Base-by-base conservation (phyloP, 257 asterid species). In the Gentiana straminea region DNA sequence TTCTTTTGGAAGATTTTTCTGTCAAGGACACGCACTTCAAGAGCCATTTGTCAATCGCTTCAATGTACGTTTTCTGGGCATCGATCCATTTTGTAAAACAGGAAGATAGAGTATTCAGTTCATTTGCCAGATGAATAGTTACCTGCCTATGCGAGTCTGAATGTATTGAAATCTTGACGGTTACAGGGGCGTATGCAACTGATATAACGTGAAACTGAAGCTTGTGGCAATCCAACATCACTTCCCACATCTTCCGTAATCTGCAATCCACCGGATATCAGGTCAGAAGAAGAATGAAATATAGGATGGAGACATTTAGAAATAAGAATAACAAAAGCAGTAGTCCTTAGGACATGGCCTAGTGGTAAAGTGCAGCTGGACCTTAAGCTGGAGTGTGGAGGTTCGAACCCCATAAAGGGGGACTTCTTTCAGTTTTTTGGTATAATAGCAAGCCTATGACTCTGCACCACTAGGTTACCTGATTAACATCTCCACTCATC, bases 171-270 rank as follows among this genome's bases (percentile, higher is more conserved):
- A 79, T 69, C 47, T 68, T 80, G 38, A 69, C 69, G 67, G 75
- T 70, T 33, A 79, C 79, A 0, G 97, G 94, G 1, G 83, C 13
- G 3, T 69, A 78, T 10, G 91, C 80, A 51, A 86, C 70, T 0
- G 97, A 83, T 68, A 88, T 69, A 55, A 82, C 60, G 58, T 85
- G 97, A 32, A 84, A 65, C 68, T 92, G 99, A 63, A 77, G 95
- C 78, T 73, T 80, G 85, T 92, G 99, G 71, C 81, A 78, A 15
- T 88, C 86, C 35, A 73, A 57, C 95, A 88, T 92, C 68, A 54
- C 69, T 64, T 78, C 86, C 99, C 99, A 92, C 99, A 92, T 92
- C 68, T 67, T 85, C 74, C 86, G 75, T 66, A 92, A 73, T 54
- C 99, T 92, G 85, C 36, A 49, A 44, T 43, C 45, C 60, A 41